phyloP scores from a whole-genome alignment of 2,329 filamentous ascomycete species.

The Fusarium miscanthi region DNA sequence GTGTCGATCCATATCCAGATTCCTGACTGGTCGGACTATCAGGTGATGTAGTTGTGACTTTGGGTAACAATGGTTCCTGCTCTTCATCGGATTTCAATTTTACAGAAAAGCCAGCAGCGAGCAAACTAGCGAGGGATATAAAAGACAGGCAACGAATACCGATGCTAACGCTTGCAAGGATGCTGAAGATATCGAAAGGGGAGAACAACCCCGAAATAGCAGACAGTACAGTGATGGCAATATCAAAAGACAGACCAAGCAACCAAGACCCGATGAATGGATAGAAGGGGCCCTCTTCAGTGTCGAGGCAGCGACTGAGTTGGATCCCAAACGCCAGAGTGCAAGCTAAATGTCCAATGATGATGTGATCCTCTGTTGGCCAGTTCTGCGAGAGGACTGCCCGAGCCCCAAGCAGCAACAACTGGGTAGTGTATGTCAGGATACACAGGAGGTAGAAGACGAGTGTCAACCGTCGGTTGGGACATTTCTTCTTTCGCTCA shows the following conservation, averaged over 20 bases:
- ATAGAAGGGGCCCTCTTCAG: slow-evolving; percentile 66
- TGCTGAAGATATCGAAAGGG: slow-evolving; percentile 27
- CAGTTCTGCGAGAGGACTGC: slow-evolving; percentile 51
- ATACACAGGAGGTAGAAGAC: slow-evolving; percentile 59
- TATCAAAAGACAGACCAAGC: slow-evolving; percentile 68
- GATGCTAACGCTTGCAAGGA: slow-evolving; percentile 41
- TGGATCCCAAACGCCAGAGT: slow-evolving; percentile 73
- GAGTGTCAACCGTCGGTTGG: slow-evolving; percentile 44
- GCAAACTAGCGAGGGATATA: slow-evolving; percentile 28
- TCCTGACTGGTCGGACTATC: slow-evolving; percentile 41
- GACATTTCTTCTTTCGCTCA: slow-evolving; percentile 25
- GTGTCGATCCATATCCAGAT: slow-evolving; percentile 57
- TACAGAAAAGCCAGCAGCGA: slow-evolving; percentile 20
- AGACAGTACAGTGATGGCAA: slow-evolving; percentile 53
- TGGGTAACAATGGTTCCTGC: slow-evolving; percentile 65
- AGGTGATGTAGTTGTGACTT: slow-evolving; percentile 33
- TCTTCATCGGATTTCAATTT: slow-evolving; percentile 62
- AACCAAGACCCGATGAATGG: slow-evolving; percentile 73
- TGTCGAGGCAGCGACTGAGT: slow-evolving; percentile 64
- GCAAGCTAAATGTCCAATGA: slow-evolving; percentile 70
- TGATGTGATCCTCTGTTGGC: slow-evolving; percentile 59
- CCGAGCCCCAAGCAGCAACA: slow-evolving; percentile 53
- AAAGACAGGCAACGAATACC: slow-evolving; percentile 36
- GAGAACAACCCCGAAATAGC: slow-evolving; percentile 8
- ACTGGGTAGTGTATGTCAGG: slow-evolving; percentile 61